Evolutionary conservation across 129 eudicot genomes (phyloP).

Genomic region (Deinandra increscens): DNA sequence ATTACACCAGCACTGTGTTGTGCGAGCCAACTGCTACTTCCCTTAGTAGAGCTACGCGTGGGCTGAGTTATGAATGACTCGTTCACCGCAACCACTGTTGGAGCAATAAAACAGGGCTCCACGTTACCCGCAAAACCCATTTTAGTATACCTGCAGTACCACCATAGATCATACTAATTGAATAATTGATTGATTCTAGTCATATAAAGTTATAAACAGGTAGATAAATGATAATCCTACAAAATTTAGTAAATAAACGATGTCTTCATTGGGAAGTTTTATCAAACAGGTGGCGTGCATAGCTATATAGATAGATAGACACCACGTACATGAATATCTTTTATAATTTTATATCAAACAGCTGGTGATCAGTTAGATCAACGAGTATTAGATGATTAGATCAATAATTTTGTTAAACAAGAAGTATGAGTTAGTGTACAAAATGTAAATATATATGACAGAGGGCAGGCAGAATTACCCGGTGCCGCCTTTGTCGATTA

Average conservation of each 20-base stretch:
- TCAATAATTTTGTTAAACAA: background rate
- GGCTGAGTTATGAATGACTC: conserved; percentile 80
- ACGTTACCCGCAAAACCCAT: conserved; percentile 98
- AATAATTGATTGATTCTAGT: background rate
- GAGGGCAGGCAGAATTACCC: too few relatives aligned
- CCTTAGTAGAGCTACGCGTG: conserved; percentile 50
- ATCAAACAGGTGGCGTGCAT: conserved; percentile 33
- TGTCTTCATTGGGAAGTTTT: conserved; percentile 20
- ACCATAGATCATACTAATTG: background rate
- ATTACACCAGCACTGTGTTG: conserved; percentile 95
- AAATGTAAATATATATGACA: too few relatives aligned
- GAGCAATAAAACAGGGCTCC: conserved; percentile 80
- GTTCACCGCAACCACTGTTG: conserved; percentile 85
- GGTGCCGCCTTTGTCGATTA: conserved; percentile 95
- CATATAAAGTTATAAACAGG: background rate
- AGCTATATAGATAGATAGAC: background rate
- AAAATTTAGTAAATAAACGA: background rate
- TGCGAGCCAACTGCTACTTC: conserved; percentile 67
- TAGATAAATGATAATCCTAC: background rate
- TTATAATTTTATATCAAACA: conserved; percentile 11
- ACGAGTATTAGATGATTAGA: background rate
- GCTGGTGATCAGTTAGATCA: background rate
- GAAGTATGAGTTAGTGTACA: too few relatives aligned
- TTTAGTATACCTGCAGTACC: conserved; percentile 74
- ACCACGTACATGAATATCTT: background rate